Base-by-base conservation (phyloP, 2,329 filamentous ascomycete species). In the Botryotinia globosa region DNA sequence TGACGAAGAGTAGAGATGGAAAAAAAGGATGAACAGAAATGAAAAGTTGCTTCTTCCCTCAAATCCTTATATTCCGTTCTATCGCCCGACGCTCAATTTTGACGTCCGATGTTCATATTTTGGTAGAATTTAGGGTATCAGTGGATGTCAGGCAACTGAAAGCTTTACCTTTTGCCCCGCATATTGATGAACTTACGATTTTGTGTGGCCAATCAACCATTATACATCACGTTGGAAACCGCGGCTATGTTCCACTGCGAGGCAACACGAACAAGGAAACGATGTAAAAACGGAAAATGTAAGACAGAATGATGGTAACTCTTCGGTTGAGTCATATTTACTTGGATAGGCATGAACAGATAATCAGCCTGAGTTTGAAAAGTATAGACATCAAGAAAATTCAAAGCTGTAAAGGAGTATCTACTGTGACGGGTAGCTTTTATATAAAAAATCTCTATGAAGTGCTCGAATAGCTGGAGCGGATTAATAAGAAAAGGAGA, bases 101-200 rank as follows among this genome's bases (percentile, higher is more conserved):
- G 63, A 39, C 34, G 34, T 67, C 65, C 65, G 65, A 67, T 67
- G 9, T 67, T 67, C 64, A 37, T 48, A 66, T 34, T 66, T n/a
- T 48, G 22, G 32, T 37, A 51, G 22, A 51, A 9, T 37, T 48
- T 66, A 66, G 44, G 63, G 63, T 66, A 39, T 54, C 34, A 54
- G 64, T 39, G 64, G 65, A 67, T 67, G 65, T 64, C 48, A 67
- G 65, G 48, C 65, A 56, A 54, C 25, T 56, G 65, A 67, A 22
- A 56, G 34, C 34, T 56, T 67, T 22, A 29, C 48, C 48, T 29
- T 67, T 67, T 42, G 65, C 65, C 65, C 65, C 64, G 64, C 64
- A 67, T 56, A 42, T 56, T 56, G 34, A 67, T n/a, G 51, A 56
- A 42, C 34, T 56, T 29, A 22, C 9, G 34, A 12, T 29, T 12